Evolutionary conservation across 208 protist genomes (phyloP).

Genomic region (Trypanosoma avium): DNA sequence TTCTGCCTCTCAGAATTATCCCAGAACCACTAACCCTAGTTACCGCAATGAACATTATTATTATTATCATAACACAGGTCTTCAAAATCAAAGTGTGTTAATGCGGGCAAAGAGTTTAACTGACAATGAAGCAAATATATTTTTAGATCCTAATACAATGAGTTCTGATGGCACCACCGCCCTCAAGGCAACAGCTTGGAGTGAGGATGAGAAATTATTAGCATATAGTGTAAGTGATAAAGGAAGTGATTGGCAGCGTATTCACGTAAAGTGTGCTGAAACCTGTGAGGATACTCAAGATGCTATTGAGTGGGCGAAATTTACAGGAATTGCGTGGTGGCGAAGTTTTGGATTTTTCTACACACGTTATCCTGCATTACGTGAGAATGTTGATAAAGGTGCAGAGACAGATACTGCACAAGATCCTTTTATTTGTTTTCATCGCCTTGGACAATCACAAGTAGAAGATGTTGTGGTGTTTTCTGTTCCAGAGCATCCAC

Average conservation of each 20-base stretch:
- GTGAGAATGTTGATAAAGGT: slow-evolving; percentile 69
- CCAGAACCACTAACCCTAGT: slow-evolving; percentile 68
- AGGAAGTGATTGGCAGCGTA: slow-evolving; percentile 91
- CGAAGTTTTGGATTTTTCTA: slow-evolving; percentile 93
- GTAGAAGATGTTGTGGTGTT: slow-evolving; percentile 77
- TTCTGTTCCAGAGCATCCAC: slow-evolving; percentile 70
- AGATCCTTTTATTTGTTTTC: slow-evolving; percentile 88
- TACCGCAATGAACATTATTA: slow-evolving; percentile 74
- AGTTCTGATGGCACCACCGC: slow-evolving; percentile 87
- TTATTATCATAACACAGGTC: slow-evolving; percentile 89
- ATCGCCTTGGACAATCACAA: slow-evolving; percentile 80
- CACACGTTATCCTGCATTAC: slow-evolving; percentile 74
- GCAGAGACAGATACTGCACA: slow-evolving; percentile 82
- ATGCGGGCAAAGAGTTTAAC: slow-evolving; percentile 47
- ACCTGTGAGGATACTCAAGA: slow-evolving; percentile 62
- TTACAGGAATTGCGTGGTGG: slow-evolving; percentile 85
- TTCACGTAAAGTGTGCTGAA: slow-evolving; percentile 66
- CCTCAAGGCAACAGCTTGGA: slow-evolving; percentile 56
- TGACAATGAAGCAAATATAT: slow-evolving; percentile 47
- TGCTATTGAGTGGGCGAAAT: slow-evolving; percentile 89
- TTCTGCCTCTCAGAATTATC: slow-evolving; percentile 71
- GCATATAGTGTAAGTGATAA: slow-evolving; percentile 89
- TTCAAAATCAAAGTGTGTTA: slow-evolving; percentile 90
- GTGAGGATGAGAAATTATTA: slow-evolving; percentile 68
- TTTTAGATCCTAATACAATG: slow-evolving; percentile 91